Conservation (phyloP, 1,284 basidiomycete genomes). For the Apiotrichum mycotoxinovorans region DNA sequence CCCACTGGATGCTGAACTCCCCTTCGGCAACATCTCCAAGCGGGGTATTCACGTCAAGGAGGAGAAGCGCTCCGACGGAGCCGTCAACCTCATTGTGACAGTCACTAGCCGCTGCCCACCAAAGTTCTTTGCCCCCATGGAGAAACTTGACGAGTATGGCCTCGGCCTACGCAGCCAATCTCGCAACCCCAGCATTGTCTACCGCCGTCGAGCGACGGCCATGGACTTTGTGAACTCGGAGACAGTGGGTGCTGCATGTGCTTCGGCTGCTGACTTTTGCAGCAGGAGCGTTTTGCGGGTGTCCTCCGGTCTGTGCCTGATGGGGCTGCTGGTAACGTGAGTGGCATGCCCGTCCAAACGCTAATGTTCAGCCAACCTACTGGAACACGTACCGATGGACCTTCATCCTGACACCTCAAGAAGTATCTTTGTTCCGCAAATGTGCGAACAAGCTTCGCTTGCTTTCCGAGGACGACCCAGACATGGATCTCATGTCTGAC, state of each 20-base stretch:
- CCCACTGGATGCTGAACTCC: slow-evolving; percentile 39
- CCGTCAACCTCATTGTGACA: slow-evolving; percentile 26
- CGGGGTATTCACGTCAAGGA: slow-evolving; percentile 35
- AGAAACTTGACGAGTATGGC: background rate
- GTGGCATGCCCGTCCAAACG: slow-evolving; percentile 1
- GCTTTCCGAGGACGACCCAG: slow-evolving; percentile 31
- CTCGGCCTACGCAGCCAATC: background rate
- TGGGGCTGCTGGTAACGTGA: slow-evolving; percentile 33
- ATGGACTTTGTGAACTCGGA: slow-evolving; percentile 38
- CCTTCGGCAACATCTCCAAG: slow-evolving; percentile 39
- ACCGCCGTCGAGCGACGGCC: slow-evolving; percentile 37
- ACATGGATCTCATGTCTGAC: slow-evolving; percentile 28
- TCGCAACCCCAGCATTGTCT: slow-evolving; percentile 1
- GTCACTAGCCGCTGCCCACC: slow-evolving; percentile 40
- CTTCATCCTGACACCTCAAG: slow-evolving; percentile 22
- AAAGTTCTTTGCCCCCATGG: slow-evolving; percentile 32
- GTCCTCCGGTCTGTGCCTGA: slow-evolving; percentile 35
- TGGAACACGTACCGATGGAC: slow-evolving; percentile 43
- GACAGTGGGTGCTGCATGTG: slow-evolving; percentile 2
- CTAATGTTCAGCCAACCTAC: slow-evolving; percentile 30
- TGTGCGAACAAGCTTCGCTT: slow-evolving; percentile 26
- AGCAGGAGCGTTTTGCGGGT: slow-evolving; percentile 36
- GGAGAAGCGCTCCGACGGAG: background rate
- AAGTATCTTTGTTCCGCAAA: slow-evolving; percentile 15
- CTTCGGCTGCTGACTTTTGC: slow-evolving; percentile 1